Base-by-base conservation (phyloP, 2,329 filamentous ascomycete species). In the Knoxdaviesia capensis region DNA sequence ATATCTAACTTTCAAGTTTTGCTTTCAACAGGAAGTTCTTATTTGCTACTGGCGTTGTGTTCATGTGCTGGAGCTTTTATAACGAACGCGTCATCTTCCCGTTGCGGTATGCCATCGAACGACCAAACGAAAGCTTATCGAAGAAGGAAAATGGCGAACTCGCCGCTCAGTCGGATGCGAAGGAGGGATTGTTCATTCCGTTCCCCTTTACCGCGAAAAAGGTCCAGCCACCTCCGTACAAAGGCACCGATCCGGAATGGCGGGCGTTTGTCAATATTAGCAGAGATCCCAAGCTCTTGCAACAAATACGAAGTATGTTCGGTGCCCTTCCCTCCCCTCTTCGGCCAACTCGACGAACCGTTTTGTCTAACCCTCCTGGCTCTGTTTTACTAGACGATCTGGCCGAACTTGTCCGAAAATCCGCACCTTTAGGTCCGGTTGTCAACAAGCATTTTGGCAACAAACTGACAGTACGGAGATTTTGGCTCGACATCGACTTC, bases 201-300 rank as follows among this genome's bases (percentile, higher is more conserved):
- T 68, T 80, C 41, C 73, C 74, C 4, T 72, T 73, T 37, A 74
- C 70, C 3, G 70, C 64, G 1, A 63, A 62, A 40, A 48, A 60
- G 44, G 56, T 73, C 11, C 57, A 62, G 10, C 62, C 65, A 31
- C 52, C 56, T 31, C 68, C 66, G 3, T 78, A 76, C 52, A 62
- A 60, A 45, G 65, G 65, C 41, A 60, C 59, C 30, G 74, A 78
- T 48, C 74, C 75, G 3, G 77, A 81, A 54, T 80, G 72, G 73
- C 59, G 64, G 46, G 61, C 64, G 40, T 81, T 77, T 47, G 51
- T 74, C 10, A 66, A 66, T 43, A 59, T 80, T n/a, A 71, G 65
- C 46, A 65, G 65, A 47, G 66, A 80, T 46, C 54, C 52, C 9
- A 54, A 65, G 37, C 57, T 66, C 7, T 57, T 69, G 29, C 51